Percentiles rank a stretch among this genome's conserved stretches.
Conservation (phyloP, 305 asterid genomes). For the Fraxinus velutina region DNA sequence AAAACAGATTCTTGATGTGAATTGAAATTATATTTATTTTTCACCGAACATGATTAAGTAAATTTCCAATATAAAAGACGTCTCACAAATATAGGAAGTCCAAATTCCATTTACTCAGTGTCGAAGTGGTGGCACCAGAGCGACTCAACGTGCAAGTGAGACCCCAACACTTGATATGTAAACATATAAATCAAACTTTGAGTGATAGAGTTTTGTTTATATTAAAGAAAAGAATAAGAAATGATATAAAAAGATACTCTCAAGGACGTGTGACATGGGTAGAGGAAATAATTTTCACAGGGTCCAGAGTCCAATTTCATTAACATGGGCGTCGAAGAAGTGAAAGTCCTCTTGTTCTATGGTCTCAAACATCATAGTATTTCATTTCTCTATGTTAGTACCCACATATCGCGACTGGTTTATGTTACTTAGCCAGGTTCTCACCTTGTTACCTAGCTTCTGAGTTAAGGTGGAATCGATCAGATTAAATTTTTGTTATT, state of each 20-base stretch:
- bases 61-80: background rate
- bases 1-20: background rate
- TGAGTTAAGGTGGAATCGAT: background rate
- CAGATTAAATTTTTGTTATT: background rate
- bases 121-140: background rate
- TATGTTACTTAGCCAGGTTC: background rate
- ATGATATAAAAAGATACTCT: background rate
- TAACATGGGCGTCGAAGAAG: background rate
- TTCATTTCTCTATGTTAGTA: background rate
- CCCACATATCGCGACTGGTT: background rate
- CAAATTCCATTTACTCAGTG: background rate
- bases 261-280: background rate
- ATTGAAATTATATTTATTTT: background rate
- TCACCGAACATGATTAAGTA: too few relatives aligned
- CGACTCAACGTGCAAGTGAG: background rate
- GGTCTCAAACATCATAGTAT: background rate
- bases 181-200: background rate
- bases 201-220: background rate
- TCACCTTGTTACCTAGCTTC: background rate
- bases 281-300: background rate
- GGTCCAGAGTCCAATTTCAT: background rate
- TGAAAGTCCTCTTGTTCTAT: background rate
- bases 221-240: background rate
- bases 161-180: background rate
- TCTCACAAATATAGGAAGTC: background rate